Evolutionary conservation across 2,329 filamentous ascomycete species (phyloP).

Genomic region (Pestalotiopsis sp.): DNA sequence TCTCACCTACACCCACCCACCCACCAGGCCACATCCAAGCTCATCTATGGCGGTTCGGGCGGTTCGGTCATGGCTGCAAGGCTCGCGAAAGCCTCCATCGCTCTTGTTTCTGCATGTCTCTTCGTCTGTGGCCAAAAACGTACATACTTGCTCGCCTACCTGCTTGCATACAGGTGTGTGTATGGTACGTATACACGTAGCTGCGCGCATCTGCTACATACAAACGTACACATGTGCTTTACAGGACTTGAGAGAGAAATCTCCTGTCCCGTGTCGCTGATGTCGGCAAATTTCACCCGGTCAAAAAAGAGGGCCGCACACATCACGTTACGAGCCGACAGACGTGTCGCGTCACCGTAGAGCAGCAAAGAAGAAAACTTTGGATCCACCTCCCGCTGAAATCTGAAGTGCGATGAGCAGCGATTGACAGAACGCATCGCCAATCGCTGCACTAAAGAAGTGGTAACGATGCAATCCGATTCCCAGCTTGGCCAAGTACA

Average conservation of each 20-base stretch:
- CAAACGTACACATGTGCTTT: neutral
- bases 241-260: neutral
- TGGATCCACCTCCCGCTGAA: neutral
- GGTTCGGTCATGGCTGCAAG: neutral
- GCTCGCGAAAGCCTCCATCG: neutral
- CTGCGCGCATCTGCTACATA: neutral
- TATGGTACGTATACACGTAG: neutral
- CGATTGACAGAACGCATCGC: slow-evolving; percentile 8
- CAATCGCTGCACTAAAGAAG: slow-evolving; percentile 1
- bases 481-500: neutral
- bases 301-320: neutral
- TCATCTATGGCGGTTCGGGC: slow-evolving; percentile 6
- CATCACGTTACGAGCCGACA: neutral
- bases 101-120: neutral
- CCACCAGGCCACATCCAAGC: neutral
- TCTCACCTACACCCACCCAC: neutral
- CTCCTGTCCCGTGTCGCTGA: neutral
- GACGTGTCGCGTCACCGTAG: neutral
- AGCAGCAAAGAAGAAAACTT: neutral
- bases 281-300: neutral
- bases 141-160: neutral
- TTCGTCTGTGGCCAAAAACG: neutral
- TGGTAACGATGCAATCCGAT: neutral
- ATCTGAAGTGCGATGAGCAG: slow-evolving; percentile 2
- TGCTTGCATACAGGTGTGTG: neutral